phyloP scores from a whole-genome alignment of 106 monocot genomes.

The Amphibolis antarctica region DNA sequence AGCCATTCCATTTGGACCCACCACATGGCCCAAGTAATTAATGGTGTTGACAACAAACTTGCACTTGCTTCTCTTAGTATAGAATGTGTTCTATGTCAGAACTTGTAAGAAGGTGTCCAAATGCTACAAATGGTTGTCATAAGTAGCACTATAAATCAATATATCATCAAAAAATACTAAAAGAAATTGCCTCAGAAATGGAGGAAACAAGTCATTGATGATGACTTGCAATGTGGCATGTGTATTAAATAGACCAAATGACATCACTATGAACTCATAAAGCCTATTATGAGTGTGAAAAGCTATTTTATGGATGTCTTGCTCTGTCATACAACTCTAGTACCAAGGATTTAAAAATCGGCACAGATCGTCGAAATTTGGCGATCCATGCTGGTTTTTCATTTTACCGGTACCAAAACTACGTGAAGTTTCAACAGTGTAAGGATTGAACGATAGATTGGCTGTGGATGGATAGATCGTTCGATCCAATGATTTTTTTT shows the following conservation, averaged over 20 bases:
- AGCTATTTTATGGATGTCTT: background rate
- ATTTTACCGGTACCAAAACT: no score
- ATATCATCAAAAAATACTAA: slow-evolving; percentile 15
- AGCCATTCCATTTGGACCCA: background rate
- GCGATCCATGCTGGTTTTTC: no score
- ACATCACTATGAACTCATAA: slow-evolving; percentile 7
- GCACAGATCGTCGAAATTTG: no score
- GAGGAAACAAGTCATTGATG: background rate
- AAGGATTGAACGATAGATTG: no score
- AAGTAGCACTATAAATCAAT: background rate
- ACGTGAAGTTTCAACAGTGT: no score
- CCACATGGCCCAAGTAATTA: slow-evolving; percentile 9
- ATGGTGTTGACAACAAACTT: background rate
- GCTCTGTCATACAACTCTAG: no score
- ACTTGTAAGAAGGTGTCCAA: no score
- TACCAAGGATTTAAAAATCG: no score
- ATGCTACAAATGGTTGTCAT: no score
- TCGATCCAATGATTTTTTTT: no score
- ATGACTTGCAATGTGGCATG: slow-evolving; percentile 6
- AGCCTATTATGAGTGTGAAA: background rate
- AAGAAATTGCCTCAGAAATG: background rate
- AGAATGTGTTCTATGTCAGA: background rate
- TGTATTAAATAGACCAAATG: slow-evolving; percentile 7
- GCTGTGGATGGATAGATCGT: no score
- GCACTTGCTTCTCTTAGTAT: background rate